Evolutionary conservation across 352 stramenopile genomes (phyloP), one percentile per base, ranked within the genome.

Genomic region (Globisporangium alternatum): DNA sequence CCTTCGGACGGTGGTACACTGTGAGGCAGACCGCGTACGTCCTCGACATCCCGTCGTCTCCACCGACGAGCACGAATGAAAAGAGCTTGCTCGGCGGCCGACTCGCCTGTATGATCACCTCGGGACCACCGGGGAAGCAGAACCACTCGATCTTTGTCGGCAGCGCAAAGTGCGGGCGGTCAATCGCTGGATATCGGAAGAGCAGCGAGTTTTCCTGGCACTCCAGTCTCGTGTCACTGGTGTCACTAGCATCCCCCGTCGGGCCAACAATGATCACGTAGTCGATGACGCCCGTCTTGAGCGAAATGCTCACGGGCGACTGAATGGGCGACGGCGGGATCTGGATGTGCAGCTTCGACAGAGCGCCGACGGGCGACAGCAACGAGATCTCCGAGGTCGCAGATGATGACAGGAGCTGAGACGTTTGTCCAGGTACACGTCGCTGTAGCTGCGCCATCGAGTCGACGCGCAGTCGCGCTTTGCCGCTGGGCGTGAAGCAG

Each of bases 101-200:
- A 21, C 75, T 39, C 12, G 58, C 37, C 66, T 90, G 77, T 13
- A 67, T 65, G 5, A 90, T 57, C 28, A 88, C 69, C 69, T 96
- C 82, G 0, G 79, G 74, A 7, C 87, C 87, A 25, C 72, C 73
- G 1, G 87, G 86, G 49, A 94, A 94, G 60, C 87, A 96, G 66
- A 96, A 96, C 86, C 87, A 96, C 67, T 96, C 87, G 54, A 96
- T 87, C 69, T 96, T 96, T 1, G 85, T 96, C 1, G 87, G 87
- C 21, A 94, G 56, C 6, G 85, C 78, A 64, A 91, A 94, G 19
- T 80, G 66, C 5, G 56, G 71, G 7, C 81, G 74, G 62, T 94
- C 83, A 2, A 58, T 64, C 0, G 22, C 35, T n/a, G 87, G 87
- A 55, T 88, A 94, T 2, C 82, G 73, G 39, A 88, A 88, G 6